These are phyloP conservation scores for Starmerella lactis-condensi DNA, from an alignment of 805 yeast genomes.

Conservation along the genomic window DNA sequence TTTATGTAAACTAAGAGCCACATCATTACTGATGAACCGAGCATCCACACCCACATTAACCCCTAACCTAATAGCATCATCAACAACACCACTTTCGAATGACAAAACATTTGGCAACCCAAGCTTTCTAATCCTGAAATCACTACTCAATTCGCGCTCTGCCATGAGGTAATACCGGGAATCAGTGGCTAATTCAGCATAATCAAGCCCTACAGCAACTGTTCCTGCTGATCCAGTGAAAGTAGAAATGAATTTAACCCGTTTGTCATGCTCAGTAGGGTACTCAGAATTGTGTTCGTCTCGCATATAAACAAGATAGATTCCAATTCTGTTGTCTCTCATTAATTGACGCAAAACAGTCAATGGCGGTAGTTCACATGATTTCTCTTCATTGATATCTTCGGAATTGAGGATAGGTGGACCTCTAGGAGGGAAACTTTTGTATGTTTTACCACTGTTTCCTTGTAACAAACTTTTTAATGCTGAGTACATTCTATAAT, in stretches of 20 bases:
- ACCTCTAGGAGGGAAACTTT: not conserved
- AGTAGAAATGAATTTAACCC: conserved; percentile 62
- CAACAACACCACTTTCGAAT: conserved; percentile 66
- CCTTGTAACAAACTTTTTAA: not conserved
- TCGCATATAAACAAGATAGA: conserved; percentile 67
- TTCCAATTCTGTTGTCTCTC: conserved; percentile 43
- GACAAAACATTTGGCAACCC: conserved; percentile 51
- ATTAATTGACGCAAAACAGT: conserved; percentile 24
- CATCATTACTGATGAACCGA: conserved; percentile 30
- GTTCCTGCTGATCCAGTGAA: conserved; percentile 89
- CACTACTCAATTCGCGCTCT: conserved; percentile 51
- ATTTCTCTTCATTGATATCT: not conserved
- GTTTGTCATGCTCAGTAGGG: conserved; percentile 60
- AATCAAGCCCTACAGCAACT: conserved; percentile 52
- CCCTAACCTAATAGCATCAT: conserved; percentile 29
- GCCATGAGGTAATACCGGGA: conserved; percentile 93
- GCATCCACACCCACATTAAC: conserved; percentile 71
- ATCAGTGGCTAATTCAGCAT: conserved; percentile 76
- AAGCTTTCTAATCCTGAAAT: conserved; percentile 66
- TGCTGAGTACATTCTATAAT: no score
- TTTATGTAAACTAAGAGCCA: conserved; percentile 21
- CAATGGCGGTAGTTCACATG: no score
- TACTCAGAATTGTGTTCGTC: conserved; percentile 91
- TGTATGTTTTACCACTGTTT: not conserved
- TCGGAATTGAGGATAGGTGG: not conserved